Percentiles rank a stretch among this genome's conserved stretches.
Conservation (phyloP, 2,329 filamentous ascomycete genomes). For the Endoconidiophora polonica region DNA sequence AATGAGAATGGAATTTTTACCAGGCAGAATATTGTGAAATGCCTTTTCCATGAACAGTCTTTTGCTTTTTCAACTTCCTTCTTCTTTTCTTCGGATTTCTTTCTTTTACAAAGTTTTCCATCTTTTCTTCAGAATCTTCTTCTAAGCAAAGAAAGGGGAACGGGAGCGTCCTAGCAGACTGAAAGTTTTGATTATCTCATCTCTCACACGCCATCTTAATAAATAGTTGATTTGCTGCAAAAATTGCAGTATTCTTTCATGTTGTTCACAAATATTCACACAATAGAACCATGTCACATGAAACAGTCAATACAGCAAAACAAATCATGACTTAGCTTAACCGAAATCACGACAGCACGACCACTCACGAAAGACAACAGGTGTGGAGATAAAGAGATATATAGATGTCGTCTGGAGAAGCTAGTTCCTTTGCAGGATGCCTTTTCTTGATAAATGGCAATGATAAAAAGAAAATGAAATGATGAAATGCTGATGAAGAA, state of each 20-base stretch:
- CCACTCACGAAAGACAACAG: conserved; percentile 1
- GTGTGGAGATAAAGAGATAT: background rate
- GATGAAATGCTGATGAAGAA: background rate
- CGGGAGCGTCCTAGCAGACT: too few species aligned
- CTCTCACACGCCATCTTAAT: background rate
- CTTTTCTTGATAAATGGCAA: background rate
- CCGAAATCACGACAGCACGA: too few species aligned
- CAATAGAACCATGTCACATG: too few species aligned
- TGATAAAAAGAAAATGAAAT: background rate
- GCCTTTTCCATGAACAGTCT: conserved; percentile 15
- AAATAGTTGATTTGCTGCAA: too few species aligned
- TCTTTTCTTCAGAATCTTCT: too few species aligned
- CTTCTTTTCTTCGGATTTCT: background rate
- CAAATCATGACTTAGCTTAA: too few species aligned
- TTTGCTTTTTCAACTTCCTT: background rate
- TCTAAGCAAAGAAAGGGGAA: too few species aligned
- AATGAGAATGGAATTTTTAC: conserved; percentile 17
- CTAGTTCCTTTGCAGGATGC: background rate
- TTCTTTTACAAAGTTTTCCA: too few species aligned
- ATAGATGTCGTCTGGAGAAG: background rate
- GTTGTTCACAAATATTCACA: too few species aligned
- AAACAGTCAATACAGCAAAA: background rate
- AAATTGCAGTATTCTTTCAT: too few species aligned
- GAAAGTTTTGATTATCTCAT: background rate
- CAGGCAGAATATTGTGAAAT: conserved; percentile 51